Conservation (phyloP, 2,329 filamentous ascomycete species). For the Xylariaceae sp. region DNA sequence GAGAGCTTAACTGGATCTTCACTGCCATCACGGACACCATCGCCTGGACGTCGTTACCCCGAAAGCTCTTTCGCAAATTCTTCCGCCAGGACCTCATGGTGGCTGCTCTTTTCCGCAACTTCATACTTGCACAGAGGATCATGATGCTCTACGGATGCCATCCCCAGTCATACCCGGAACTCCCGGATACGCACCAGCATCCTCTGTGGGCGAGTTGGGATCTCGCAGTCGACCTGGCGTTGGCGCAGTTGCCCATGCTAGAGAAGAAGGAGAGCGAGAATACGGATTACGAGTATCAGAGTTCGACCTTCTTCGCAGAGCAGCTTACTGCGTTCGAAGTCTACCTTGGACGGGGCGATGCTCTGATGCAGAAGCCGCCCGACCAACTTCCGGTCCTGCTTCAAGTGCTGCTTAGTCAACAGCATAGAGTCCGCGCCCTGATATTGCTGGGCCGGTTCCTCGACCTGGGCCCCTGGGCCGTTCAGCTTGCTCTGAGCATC, state of each 20-base stretch:
- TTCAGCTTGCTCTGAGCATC: slow-evolving; percentile 95
- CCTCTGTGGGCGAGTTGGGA: slow-evolving; percentile 98
- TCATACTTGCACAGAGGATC: slow-evolving; percentile 86
- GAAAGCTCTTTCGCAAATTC: slow-evolving; percentile 89
- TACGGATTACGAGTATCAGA: slow-evolving; percentile 83
- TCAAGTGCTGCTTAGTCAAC: slow-evolving; percentile 91
- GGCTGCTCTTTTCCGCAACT: slow-evolving; percentile 94
- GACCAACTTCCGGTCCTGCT: slow-evolving; percentile 95
- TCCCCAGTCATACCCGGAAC: slow-evolving; percentile 81
- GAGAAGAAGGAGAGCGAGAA: slow-evolving; percentile 70
- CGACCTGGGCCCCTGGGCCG: slow-evolving; percentile 94
- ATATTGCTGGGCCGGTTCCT: slow-evolving; percentile 90
- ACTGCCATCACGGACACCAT: slow-evolving; percentile 98
- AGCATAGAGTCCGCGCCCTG: slow-evolving; percentile 83
- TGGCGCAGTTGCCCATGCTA: slow-evolving; percentile 81
- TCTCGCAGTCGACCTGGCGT: slow-evolving; percentile 88
- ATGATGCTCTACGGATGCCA: slow-evolving; percentile 97
- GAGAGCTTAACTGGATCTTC: slow-evolving; percentile 98
- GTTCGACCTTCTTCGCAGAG: slow-evolving; percentile 94
- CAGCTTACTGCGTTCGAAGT: slow-evolving; percentile 96
- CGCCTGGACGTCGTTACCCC: slow-evolving; percentile 90
- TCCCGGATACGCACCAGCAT: slow-evolving; percentile 94
- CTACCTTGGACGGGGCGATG: slow-evolving; percentile 76
- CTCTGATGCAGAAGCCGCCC: slow-evolving; percentile 77
- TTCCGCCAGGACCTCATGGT: slow-evolving; percentile 98